Conservation (phyloP, 73 alveolate genomes). For the Paramecium tetraurelia region DNA sequence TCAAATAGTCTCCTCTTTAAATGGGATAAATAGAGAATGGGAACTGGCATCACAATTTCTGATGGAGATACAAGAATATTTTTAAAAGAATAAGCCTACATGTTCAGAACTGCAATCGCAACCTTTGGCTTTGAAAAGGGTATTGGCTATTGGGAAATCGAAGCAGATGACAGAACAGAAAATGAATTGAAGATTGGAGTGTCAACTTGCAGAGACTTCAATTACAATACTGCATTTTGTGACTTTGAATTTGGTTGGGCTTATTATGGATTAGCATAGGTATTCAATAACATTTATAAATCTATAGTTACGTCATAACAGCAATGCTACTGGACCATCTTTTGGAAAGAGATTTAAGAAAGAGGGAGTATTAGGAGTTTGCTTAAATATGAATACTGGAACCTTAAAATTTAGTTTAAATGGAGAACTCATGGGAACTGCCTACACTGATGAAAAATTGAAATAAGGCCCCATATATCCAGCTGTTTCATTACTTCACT, state of each 20-base stretch:
- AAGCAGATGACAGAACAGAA: constrained; percentile 85
- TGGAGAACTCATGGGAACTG: constrained; percentile 82
- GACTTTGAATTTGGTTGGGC: constrained; percentile 87
- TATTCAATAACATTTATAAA: background rate
- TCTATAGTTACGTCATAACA: constrained; percentile 70
- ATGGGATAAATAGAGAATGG: constrained; percentile 57
- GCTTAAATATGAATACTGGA: constrained; percentile 77
- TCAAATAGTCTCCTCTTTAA: background rate
- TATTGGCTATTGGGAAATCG: constrained; percentile 78
- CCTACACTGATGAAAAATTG: constrained; percentile 72
- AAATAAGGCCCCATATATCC: constrained; percentile 81
- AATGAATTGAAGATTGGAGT: constrained; percentile 84
- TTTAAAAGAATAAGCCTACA: constrained; percentile 61
- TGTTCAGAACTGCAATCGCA: constrained; percentile 60
- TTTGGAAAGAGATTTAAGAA: constrained; percentile 82
- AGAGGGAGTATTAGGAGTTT: constrained; percentile 77
- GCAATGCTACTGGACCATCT: constrained; percentile 75
- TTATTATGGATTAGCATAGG: constrained; percentile 80
- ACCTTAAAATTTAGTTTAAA: constrained; percentile 75
- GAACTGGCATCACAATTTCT: constrained; percentile 32
- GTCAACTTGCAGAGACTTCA: constrained; percentile 69
- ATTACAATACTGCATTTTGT: constrained; percentile 77
- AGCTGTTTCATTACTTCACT: constrained; percentile 79
- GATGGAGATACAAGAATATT: constrained; percentile 49
- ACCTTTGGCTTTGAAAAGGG: constrained; percentile 63